Conservation (phyloP, 441 rosid genomes). For the Gossypium schwendimanii region DNA sequence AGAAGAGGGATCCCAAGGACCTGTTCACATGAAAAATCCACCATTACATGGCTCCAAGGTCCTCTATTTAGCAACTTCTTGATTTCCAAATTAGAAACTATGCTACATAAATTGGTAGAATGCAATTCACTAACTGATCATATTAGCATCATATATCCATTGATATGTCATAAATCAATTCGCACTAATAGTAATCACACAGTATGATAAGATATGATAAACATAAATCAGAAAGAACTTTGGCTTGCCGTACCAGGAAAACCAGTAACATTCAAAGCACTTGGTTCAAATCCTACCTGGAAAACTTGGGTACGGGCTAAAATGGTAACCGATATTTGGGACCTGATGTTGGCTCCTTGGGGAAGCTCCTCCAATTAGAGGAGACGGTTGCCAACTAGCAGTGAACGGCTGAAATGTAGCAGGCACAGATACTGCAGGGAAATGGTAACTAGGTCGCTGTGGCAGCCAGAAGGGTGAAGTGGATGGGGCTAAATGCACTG, state of each 20-base stretch:
- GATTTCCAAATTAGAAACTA: not conserved
- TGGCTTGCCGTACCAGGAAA: not conserved
- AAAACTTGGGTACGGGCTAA: conserved; percentile 23
- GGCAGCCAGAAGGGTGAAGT: conserved; percentile 26
- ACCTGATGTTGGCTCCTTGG: conserved; percentile 22
- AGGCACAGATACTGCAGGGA: conserved; percentile 17
- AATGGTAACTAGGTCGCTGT: conserved; percentile 21
- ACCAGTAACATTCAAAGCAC: not conserved
- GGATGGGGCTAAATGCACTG: conserved; percentile 13
- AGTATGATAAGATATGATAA: not conserved
- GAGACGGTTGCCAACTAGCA: conserved; percentile 22
- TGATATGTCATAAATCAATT: not conserved
- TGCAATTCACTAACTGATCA: not conserved
- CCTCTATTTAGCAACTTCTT: not conserved
- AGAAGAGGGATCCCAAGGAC: conserved; percentile 32
- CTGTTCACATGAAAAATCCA: conserved; percentile 19
- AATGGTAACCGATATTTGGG: conserved; percentile 26
- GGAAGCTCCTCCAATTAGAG: conserved; percentile 18
- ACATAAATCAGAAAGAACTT: not conserved
- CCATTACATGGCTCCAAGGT: not conserved
- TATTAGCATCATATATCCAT: not conserved
- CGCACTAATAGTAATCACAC: not conserved
- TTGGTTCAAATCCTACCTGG: conserved; percentile 29
- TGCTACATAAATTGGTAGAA: not conserved
- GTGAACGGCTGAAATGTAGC: conserved; percentile 21